Evolutionary conservation across 208 protist genomes (phyloP).

Genomic region (Trypanosoma mega): DNA sequence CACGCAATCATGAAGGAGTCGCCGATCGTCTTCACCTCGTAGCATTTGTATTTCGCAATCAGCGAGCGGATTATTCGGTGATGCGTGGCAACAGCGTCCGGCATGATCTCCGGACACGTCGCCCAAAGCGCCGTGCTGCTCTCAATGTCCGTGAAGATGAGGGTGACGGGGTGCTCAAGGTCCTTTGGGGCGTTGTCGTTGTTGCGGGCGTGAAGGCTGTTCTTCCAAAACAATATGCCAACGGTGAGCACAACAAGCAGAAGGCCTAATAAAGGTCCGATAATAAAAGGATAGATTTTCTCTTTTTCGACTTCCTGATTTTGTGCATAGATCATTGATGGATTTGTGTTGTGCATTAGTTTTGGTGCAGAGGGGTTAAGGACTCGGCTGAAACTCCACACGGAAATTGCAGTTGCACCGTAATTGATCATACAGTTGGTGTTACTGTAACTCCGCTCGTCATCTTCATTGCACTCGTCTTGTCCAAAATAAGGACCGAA

Average conservation of each 20-base stretch:
- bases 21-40: not conserved
- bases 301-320: too few relatives aligned
- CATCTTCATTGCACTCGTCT: too few relatives aligned
- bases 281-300: too few relatives aligned
- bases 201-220: conserved; percentile 17
- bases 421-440: conserved; percentile 31
- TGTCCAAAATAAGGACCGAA: conserved; percentile 41
- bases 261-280: too few relatives aligned
- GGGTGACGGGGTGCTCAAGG: conserved; percentile 36
- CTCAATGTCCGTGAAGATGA: conserved; percentile 82
- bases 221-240: conserved; percentile 6
- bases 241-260: conserved; percentile 3
- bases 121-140: conserved; percentile 78
- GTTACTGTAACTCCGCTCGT: too few relatives aligned
- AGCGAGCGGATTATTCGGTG: not conserved
- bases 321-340: conserved; percentile 35
- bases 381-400: conserved; percentile 28
- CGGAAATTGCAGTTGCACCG: conserved; percentile 39
- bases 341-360: conserved; percentile 20
- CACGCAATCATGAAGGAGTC: not conserved
- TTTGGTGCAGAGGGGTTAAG: conserved; percentile 27
- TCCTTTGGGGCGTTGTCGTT: conserved; percentile 50
- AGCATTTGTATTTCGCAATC: not conserved
- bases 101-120: not conserved
- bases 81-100: not conserved